Evolutionary conservation across 1,284 basidiomycete genomes (phyloP).

Genomic region (Naganishia sp.): DNA sequence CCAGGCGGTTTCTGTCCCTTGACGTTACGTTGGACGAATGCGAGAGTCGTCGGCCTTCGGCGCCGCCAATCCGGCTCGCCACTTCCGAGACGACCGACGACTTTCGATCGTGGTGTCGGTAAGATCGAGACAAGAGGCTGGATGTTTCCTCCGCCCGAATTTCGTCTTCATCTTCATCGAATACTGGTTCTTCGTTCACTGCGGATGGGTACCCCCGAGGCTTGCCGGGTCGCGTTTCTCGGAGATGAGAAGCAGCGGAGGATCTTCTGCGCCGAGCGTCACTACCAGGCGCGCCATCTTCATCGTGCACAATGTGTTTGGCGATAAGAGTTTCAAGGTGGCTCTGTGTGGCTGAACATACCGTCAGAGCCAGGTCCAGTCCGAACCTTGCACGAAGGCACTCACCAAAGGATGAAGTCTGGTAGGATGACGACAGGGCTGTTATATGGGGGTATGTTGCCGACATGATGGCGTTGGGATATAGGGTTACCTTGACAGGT

Average conservation of each 20-base stretch:
- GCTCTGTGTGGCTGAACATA: slow-evolving; percentile 45
- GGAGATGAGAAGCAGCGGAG: slow-evolving; percentile 30
- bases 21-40: slow-evolving; percentile 14
- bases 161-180: slow-evolving; percentile 22
- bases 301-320: slow-evolving; percentile 39
- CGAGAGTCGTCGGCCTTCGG: slow-evolving; percentile 22
- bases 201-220: slow-evolving; percentile 14
- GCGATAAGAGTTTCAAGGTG: slow-evolving; percentile 51
- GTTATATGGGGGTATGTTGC: slow-evolving; percentile 29
- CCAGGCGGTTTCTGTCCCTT: slow-evolving; percentile 21
- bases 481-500: too few species aligned
- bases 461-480: slow-evolving; percentile 20
- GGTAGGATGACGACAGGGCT: slow-evolving; percentile 24
- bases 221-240: slow-evolving; percentile 3
- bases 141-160: slow-evolving; percentile 14
- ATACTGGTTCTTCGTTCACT: slow-evolving; percentile 16
- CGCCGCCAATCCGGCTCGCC: slow-evolving; percentile 29
- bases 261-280: slow-evolving; percentile 35
- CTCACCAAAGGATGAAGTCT: slow-evolving; percentile 10
- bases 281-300: slow-evolving; percentile 39
- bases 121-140: slow-evolving; percentile 19
- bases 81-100: slow-evolving; percentile 14
- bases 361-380: background rate
- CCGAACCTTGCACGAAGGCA: background rate
- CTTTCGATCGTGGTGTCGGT: slow-evolving; percentile 3